Evolutionary conservation across 345 rosid species (phyloP).

Genomic region (Carallia brachiata): DNA sequence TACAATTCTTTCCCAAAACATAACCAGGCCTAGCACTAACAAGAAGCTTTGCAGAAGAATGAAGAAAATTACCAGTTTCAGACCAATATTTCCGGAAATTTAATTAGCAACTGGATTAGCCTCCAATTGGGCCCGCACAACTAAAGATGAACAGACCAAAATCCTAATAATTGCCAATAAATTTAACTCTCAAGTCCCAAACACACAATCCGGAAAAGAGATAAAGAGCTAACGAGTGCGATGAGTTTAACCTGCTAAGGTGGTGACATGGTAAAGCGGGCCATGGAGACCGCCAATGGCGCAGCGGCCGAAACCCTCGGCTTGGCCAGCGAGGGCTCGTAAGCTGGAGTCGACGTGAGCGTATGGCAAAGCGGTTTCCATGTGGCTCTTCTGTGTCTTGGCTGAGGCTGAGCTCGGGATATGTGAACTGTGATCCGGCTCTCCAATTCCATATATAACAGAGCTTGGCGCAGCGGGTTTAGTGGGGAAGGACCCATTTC

Average conservation of each 20-base stretch:
- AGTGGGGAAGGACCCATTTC: neutral
- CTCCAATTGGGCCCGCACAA: too few species aligned
- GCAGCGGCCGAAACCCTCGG: constrained; percentile 82
- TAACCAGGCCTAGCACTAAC: too few species aligned
- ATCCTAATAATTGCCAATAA: too few species aligned
- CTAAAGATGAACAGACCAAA: too few species aligned
- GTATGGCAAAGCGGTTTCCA: constrained; percentile 44
- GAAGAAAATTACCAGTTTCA: too few species aligned
- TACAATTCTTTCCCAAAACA: too few species aligned
- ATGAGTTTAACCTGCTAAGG: constrained; percentile 53
- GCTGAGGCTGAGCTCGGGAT: neutral
- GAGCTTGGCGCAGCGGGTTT: constrained; percentile 6
- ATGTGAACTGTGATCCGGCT: neutral
- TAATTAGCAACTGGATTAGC: too few species aligned
- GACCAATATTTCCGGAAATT: too few species aligned
- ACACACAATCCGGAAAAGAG: neutral
- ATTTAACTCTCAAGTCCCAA: too few species aligned
- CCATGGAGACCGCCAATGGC: constrained; percentile 88
- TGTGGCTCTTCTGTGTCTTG: neutral
- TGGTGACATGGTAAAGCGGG: constrained; percentile 58
- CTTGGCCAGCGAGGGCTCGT: constrained; percentile 78
- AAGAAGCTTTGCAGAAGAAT: too few species aligned
- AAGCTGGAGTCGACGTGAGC: constrained; percentile 61
- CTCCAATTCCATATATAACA: neutral
- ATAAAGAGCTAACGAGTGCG: too few species aligned